Evolutionary conservation across 1,284 basidiomycete genomes (phyloP).

Genomic region (Lentinus polychrous): DNA sequence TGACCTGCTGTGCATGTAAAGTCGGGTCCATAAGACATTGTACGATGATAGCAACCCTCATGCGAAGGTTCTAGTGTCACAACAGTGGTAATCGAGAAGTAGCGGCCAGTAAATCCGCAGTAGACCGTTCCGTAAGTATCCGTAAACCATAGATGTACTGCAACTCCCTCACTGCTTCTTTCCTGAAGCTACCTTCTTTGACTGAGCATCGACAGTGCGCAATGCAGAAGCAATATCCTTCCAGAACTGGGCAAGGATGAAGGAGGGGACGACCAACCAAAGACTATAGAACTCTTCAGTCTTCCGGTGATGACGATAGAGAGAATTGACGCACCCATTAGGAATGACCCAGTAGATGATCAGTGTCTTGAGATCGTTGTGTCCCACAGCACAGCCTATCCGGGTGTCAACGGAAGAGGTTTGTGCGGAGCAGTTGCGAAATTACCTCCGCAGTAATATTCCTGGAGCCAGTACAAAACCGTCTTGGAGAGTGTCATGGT

Average conservation of each 20-base stretch:
- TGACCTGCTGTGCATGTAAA: too few species aligned
- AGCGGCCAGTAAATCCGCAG: not conserved
- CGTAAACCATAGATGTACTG: not conserved
- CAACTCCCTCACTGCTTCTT: conserved; percentile 17
- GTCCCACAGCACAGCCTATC: conserved; percentile 60
- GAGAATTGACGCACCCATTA: conserved; percentile 54
- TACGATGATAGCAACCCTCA: too few species aligned
- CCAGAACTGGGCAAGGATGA: conserved; percentile 50
- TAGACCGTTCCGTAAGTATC: too few species aligned
- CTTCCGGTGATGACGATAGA: not conserved
- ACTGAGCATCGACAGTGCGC: conserved; percentile 26
- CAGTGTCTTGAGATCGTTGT: conserved; percentile 54
- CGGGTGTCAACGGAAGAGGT: not conserved
- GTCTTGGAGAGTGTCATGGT: conserved; percentile 84
- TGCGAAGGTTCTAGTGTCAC: too few species aligned
- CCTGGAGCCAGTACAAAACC: conserved; percentile 73
- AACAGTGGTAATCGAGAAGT: not conserved
- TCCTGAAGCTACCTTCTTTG: conserved; percentile 19
- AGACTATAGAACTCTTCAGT: conserved; percentile 32
- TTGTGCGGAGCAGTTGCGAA: not conserved
- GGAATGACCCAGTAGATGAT: conserved; percentile 69
- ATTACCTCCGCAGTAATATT: conserved; percentile 54
- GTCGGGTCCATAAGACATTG: too few species aligned
- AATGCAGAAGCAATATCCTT: conserved; percentile 48
- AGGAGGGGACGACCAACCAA: conserved; percentile 65